Evolutionary conservation across 2,329 filamentous ascomycete genomes (phyloP), one percentile per base, ranked within the genome.

Genomic region (Phoma sp.): DNA sequence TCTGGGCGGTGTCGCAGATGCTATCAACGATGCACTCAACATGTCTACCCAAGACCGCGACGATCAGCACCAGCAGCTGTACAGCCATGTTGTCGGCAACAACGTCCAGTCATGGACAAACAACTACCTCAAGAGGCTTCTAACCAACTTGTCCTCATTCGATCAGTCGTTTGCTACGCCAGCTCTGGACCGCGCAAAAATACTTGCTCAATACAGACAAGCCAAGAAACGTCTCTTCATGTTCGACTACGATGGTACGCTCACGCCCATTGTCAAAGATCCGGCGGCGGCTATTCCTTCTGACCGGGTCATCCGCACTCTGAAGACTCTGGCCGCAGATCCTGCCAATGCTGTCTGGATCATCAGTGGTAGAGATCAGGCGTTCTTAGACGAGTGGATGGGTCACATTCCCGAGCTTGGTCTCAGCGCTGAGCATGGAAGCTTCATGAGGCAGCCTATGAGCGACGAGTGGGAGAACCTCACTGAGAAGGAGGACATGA

Each of bases 241-340:
- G 91, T 97, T 98, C 72, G 95, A 99, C 77, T 99, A 99, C 69
- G 95, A 99, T 73, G 95, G 95, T 40, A 99, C 95, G 0, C 83
- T 99, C 48, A 98, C 95, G 3, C 83, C 93, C 0, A 98, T 99
- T 66, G 95, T 98, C 49, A 89, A 90, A 64, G 92, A 98, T 68
- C 95, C 95, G 1, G 88, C 89, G 62, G 88, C 92, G 5, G 95
- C 95, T 3, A 87, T 97, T 32, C 95, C 95, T 0, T 93, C 93
- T 0, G 88, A 92, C 64, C 86, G 88, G 18, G 85, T 97, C 18
- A 87, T 96, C 42, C 85, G 87, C 25, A 93, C 89, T 1, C 81
- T 99, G 54, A 91, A 89, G 73, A 83, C 84, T 10, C 82, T 99
- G 34, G 90, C 93, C 0, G 83, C 89, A 0, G 92, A 98, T 70